Conservation (phyloP, 805 yeast genomes). For the Monosporozyma siamensis region DNA sequence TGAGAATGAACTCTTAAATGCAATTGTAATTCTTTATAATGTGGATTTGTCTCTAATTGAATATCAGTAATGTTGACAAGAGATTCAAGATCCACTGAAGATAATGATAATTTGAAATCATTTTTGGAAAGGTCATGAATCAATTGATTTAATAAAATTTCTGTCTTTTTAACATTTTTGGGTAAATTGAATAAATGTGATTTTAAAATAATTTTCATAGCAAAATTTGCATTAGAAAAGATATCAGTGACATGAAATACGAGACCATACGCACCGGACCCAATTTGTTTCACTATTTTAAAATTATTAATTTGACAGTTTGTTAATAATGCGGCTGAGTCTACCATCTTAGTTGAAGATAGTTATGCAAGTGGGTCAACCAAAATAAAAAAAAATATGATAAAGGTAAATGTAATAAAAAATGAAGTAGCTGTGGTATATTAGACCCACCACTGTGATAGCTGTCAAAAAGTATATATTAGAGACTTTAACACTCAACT, state of each 20-base stretch:
- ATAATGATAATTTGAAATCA: conserved; percentile 18
- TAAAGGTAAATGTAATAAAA: no score
- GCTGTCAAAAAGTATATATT: no score
- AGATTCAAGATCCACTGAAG: conserved; percentile 22
- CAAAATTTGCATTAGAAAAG: conserved; percentile 42
- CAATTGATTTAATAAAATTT: conserved; percentile 22
- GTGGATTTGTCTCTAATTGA: conserved; percentile 28
- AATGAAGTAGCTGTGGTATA: no score
- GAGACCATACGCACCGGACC: conserved; percentile 81
- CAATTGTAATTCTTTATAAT: conserved; percentile 56
- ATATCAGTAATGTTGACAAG: conserved; percentile 28
- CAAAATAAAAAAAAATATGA: background rate
- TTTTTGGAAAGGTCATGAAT: conserved; percentile 19
- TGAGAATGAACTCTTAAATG: conserved; percentile 71
- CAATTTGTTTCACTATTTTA: conserved; percentile 28
- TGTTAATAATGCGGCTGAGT: conserved; percentile 2
- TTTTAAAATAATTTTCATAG: conserved; percentile 63
- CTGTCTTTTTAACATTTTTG: conserved; percentile 14
- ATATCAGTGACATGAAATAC: conserved; percentile 62
- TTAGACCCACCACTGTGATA: no score
- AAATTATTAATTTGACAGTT: conserved; percentile 35
- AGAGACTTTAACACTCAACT: no score
- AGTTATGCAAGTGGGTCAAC: background rate
- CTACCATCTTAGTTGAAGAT: background rate
- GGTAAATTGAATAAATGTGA: conserved; percentile 7